A percentile compares a stretch with the other conserved stretches of the same genome.
phyloP scores from a whole-genome alignment of 1,284 basidiomycete genomes.

The Ceratobasidium theobromae region DNA sequence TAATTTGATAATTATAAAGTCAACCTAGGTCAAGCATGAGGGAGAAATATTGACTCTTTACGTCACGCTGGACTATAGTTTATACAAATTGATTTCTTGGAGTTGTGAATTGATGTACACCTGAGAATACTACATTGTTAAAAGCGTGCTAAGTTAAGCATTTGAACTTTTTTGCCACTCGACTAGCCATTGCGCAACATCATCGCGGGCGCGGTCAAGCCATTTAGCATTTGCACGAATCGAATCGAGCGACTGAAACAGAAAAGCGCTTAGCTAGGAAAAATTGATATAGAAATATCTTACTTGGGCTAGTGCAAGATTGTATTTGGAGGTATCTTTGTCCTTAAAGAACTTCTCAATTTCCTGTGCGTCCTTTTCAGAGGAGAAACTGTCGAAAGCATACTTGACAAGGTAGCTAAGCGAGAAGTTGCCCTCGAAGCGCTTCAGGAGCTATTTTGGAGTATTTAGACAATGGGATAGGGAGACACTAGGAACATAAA shows the following conservation, averaged over 20 bases:
- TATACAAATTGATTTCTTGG: background rate
- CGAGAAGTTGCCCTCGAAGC: slow-evolving; percentile 66
- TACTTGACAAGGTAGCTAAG: slow-evolving; percentile 57
- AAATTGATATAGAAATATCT: background rate
- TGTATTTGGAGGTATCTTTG: slow-evolving; percentile 47
- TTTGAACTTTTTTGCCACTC: slow-evolving; percentile 21
- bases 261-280: background rate
- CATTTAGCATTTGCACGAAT: slow-evolving; percentile 53
- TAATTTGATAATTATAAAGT: background rate
- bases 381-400: slow-evolving; percentile 63
- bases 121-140: background rate
- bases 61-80: too few relatives aligned
- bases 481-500: slow-evolving; percentile 30
- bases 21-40: background rate
- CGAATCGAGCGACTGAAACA: slow-evolving; percentile 47
- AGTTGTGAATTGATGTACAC: background rate
- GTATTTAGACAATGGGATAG: slow-evolving; percentile 4
- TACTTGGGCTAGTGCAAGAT: slow-evolving; percentile 49
- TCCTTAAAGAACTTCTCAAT: slow-evolving; percentile 59
- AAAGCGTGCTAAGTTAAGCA: background rate
- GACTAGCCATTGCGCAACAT: slow-evolving; percentile 46
- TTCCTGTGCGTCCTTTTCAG: slow-evolving; percentile 65
- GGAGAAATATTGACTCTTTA: too few relatives aligned
- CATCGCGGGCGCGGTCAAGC: slow-evolving; percentile 51
- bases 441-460: slow-evolving; percentile 59